Percentiles rank a stretch among this genome's conserved stretches.
These are phyloP conservation scores for Mortierella claussenii DNA, from an alignment of 192 early-diverging fungal genomes.

Conservation along the genomic window DNA sequence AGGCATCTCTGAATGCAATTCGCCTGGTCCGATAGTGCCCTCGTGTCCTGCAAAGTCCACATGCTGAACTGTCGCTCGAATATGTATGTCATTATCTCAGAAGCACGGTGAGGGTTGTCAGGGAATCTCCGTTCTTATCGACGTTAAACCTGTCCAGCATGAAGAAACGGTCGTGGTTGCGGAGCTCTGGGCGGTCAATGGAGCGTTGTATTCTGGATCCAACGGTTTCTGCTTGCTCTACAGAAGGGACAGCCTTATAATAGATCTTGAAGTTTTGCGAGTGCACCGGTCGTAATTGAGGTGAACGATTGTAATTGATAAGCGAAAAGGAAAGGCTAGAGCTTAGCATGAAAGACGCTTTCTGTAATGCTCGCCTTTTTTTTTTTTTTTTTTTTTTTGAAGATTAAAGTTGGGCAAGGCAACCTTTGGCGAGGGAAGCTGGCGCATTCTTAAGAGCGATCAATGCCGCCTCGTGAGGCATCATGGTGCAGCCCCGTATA, in stretches of 20 bases:
- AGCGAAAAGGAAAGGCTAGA: too few species aligned
- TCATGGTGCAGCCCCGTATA: too few species aligned
- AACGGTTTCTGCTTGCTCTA: constrained; percentile 75
- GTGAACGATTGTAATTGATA: too few species aligned
- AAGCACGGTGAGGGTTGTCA: constrained; percentile 68
- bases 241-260: constrained; percentile 25
- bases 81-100: constrained; percentile 76
- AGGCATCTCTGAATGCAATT: constrained; percentile 65
- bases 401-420: too few species aligned
- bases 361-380: too few species aligned
- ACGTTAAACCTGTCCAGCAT: constrained; percentile 49
- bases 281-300: too few species aligned
- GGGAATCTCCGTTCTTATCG: constrained; percentile 52
- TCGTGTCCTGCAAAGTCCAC: constrained; percentile 67
- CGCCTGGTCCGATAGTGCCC: constrained; percentile 59
- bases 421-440: too few species aligned
- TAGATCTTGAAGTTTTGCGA: constrained; percentile 12
- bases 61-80: constrained; percentile 66
- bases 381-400: too few species aligned
- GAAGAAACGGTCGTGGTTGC: constrained; percentile 54
- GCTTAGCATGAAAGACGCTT: too few species aligned
- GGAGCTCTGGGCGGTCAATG: constrained; percentile 67
- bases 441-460: too few species aligned
- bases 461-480: too few species aligned
- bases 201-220: constrained; percentile 84